Evolutionary conservation across 116 monocot species (phyloP).

Genomic region (Thalassia testudinum): DNA sequence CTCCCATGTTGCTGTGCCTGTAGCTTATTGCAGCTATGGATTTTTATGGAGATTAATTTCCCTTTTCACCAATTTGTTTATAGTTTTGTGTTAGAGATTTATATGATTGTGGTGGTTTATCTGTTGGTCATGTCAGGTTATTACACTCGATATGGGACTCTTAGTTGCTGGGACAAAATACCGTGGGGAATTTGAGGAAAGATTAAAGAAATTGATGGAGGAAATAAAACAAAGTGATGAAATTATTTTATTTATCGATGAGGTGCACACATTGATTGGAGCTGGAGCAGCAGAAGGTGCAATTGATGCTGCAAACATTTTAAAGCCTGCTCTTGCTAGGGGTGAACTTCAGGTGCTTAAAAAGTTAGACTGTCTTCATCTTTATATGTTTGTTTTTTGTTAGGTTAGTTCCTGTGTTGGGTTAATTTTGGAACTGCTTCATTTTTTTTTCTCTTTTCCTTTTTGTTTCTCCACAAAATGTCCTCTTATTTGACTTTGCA

Average conservation of each 20-base stretch:
- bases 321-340: conserved; percentile 96
- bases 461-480: too few species aligned
- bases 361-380: not conserved
- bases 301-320: conserved; percentile 96
- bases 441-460: not conserved
- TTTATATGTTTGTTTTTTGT: too few species aligned
- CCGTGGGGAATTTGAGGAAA: conserved; percentile 98
- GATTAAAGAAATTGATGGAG: conserved; percentile 95
- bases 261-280: conserved; percentile 95
- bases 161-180: conserved; percentile 99
- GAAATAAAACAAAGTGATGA: conserved; percentile 97
- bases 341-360: conserved; percentile 87
- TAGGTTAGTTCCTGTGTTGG: too few species aligned
- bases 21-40: not conserved
- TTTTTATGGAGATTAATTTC: too few species aligned
- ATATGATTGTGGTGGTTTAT: not conserved
- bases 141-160: conserved; percentile 96
- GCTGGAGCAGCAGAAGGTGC: conserved; percentile 98
- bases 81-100: too few species aligned
- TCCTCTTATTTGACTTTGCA: too few species aligned
- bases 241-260: conserved; percentile 95
- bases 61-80: too few species aligned
- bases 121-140: conserved; percentile 33
- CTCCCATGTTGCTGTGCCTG: not conserved
- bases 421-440: not conserved